These are phyloP conservation scores for Cichorium intybus DNA, from an alignment of 140 eudicot species.

Conservation along the genomic window DNA sequence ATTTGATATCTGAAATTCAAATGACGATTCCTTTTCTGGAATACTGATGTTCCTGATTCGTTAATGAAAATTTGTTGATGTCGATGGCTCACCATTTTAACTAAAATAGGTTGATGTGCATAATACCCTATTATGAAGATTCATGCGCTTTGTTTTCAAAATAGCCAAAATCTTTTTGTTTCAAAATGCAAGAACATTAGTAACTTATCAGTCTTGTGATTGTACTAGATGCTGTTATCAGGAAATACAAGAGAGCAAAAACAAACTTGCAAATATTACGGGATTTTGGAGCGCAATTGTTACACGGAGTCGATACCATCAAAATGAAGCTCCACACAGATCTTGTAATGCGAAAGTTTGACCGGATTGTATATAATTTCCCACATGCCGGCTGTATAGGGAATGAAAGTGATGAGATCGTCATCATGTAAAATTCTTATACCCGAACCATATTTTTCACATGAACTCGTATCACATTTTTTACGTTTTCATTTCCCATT, in stretches of 20 bases:
- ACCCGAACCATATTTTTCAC: too few relatives aligned
- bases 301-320: conserved; percentile 48
- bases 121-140: too few relatives aligned
- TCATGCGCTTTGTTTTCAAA: neutral
- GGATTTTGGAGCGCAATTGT: conserved; percentile 20
- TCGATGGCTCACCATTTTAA: too few relatives aligned
- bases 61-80: too few relatives aligned
- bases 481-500: too few relatives aligned
- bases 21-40: too few relatives aligned
- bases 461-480: too few relatives aligned
- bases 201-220: neutral
- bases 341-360: conserved; percentile 35
- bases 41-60: too few relatives aligned
- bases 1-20: too few relatives aligned
- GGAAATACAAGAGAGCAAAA: conserved; percentile 38
- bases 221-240: conserved; percentile 24
- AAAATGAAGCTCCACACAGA: conserved; percentile 29
- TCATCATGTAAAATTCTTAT: conserved; percentile 46
- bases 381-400: conserved; percentile 58
- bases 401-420: conserved; percentile 22
- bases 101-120: too few relatives aligned
- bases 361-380: conserved; percentile 53
- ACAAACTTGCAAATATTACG: conserved; percentile 23
- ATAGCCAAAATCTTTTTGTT: neutral
- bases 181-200: too few relatives aligned